Evolutionary conservation across 2,329 filamentous ascomycete species (phyloP), one percentile per base, ranked within the genome.

Genomic region (Aspergillus texensis): DNA sequence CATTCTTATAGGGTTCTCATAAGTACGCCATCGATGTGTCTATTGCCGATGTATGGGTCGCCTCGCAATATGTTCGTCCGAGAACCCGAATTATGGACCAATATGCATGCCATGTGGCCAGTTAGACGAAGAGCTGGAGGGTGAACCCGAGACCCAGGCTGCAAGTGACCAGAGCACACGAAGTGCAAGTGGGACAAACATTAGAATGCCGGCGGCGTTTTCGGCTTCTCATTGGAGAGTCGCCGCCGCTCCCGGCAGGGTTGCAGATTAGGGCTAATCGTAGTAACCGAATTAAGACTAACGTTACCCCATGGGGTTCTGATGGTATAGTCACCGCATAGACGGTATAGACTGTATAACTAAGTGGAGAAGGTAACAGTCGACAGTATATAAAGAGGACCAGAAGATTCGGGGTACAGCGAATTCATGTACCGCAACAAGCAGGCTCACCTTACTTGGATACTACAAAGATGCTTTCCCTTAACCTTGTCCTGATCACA

Each of bases 401-500:
- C 28, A 6, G 48, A 26, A 52, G 26, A 52, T n/a, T 26, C 16
- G 24, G 2, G 26, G 28, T 32, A 32, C 19, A 52, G 21, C 16
- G 28, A 28, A 8, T 19, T 4, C 48, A 52, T 16, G 24, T 52
- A 5, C 1, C 26, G 14, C 14, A 52, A 52, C 28, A 32, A 30
- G 26, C 24, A 32, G 48, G 21, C 28, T n/a, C 6, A 4, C 16
- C 16, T 6, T 14, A 52, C 9, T 32, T 19, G 48, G 9, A 52
- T 32, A 52, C 10, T 52, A 5, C 48, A 28, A 39, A 24, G n/a
- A 65, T 65, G 63, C 57, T 32, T n/a, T 62, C 54, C 11, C 24
- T 45, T 43, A 62, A 62, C 41, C 60, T 66, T 16, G 28, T 66
- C 14, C 21, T 60, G 12, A 58, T 66, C 32, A 57, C 65, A 39